Conservation (phyloP, 1,139 yeast genomes). For the Suhomyces anneliseae region DNA sequence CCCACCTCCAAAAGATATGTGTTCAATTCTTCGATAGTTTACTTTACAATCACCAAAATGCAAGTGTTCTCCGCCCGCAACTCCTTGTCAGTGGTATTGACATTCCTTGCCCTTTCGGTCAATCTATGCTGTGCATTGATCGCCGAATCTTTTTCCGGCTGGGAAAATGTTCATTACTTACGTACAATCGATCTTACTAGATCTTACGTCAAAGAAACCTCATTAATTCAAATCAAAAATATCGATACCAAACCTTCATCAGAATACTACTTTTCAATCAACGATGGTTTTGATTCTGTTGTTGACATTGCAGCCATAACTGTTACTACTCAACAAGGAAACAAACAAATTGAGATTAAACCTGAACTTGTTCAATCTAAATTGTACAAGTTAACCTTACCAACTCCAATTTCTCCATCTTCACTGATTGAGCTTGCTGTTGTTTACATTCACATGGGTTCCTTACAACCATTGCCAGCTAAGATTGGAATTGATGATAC, state of each 20-base stretch:
- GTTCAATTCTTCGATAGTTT: slow-evolving; percentile 5
- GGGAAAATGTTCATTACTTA: slow-evolving; percentile 49
- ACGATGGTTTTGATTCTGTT: slow-evolving; percentile 45
- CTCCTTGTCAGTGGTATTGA: slow-evolving; percentile 4
- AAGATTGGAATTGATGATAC: slow-evolving; percentile 57
- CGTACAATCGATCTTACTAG: slow-evolving; percentile 63
- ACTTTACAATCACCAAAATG: slow-evolving; percentile 3
- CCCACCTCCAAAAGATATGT: slow-evolving; percentile 6
- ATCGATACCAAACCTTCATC: slow-evolving; percentile 52
- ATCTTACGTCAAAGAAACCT: slow-evolving; percentile 66
- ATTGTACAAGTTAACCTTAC: slow-evolving; percentile 48
- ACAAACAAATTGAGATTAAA: slow-evolving; percentile 24
- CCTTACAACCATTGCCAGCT: slow-evolving; percentile 62
- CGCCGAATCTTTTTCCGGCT: slow-evolving; percentile 15
- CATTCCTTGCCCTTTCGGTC: slow-evolving; percentile 2
- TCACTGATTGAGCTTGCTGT: slow-evolving; percentile 50
- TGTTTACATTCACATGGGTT: slow-evolving; percentile 52
- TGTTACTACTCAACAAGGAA: slow-evolving; percentile 31
- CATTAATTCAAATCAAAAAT: slow-evolving; percentile 59
- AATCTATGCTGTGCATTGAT: slow-evolving; percentile 5
- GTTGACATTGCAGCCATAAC: slow-evolving; percentile 51
- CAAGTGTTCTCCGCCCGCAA: slow-evolving; percentile 1
- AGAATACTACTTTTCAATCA: slow-evolving; percentile 57
- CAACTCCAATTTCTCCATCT: slow-evolving; percentile 68
- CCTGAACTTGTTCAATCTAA: slow-evolving; percentile 29